Base-by-base conservation (phyloP, 352 stramenopile genomes). In the Globisporangium alternatum region DNA sequence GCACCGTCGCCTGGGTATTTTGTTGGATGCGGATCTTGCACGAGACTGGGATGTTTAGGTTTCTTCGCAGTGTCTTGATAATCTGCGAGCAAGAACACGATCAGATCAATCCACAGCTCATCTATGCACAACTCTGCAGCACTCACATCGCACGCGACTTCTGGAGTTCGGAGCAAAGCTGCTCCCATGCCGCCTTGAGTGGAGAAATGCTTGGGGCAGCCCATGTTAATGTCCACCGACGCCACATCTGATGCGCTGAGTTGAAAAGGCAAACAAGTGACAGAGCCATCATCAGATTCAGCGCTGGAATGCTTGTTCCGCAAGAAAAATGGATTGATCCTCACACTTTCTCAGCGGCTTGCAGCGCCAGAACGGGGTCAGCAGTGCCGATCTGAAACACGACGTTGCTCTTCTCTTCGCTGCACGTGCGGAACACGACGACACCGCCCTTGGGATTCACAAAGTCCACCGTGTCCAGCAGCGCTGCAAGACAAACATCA, bases 211-310 rank as follows among this genome's bases (percentile, higher is more conserved):
- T 98, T 98, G 8, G 93, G 93, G 60, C 93, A 98, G 58, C 93
- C 93, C 93, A 98, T 98, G 69, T 98, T 98, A 65, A 98, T 84
- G 66, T 98, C 91, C 31, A 98, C 77, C 10, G 88, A 83, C 12
- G 83, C 86, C 13, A 98, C 91, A 66, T 98, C 90, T 3, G 85
- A 68, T n/a, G 83, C 74, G 12, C 84, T 93, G 51, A n/a, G 58
- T 4, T 22, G 15, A 13, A 8, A 41, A 22, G 2, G 56, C 17
- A 44, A 3, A 53, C 5, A n/a, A 31, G 12, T 25, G 9, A 39
- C 10, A 39, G 33, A 12, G 21, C 6, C 15, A 37, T 2, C 4
- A 35, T 56, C 49, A 41, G 15, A 41, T 39, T 2, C 12, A 12
- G 12, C 8, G 13, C 7, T 12, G 13, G 31, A 9, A 54, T 8